Base-by-base conservation (phyloP, 805 yeast genomes). In the Saturnispora diversa region DNA sequence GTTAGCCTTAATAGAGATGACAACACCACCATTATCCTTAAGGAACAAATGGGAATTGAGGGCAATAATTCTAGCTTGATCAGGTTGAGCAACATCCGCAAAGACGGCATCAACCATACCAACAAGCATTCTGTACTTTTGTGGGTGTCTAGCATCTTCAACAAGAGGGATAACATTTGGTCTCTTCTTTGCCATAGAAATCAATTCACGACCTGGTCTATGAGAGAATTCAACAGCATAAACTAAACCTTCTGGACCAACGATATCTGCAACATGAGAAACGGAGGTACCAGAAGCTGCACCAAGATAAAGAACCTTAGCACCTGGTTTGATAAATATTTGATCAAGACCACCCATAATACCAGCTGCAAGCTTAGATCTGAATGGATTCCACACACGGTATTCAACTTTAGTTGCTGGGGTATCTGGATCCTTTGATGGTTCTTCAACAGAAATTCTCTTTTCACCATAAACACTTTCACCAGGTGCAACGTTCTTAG, bases 371-470 rank as follows among this genome's bases (percentile, higher is more conserved):
- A 92, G 74, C 77, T 92, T 92, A 45, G 97, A 90, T 80, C 98
- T 84, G 84, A 92, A 92, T 50, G 98, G 98, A 71, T 92, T 92
- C 98, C 98, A 92, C 54, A 92, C 98, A 77, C 98, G 88, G 80
- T 92, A 92, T 74, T 92, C 98, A 47, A 80, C 76, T 75, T 92
- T 92, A 60, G 97, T 87, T 51, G 92, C 79, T 53, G 92, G 84
- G 44, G 80, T 84, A 60, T 82, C 83, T 59, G 83, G 94, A 61
- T 83, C 94, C 58, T 72, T 77, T 44, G 90, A 76, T 51, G 97
- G 95, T 63, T 84, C 96, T 65, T 92, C 98, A 47, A 92, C 75
- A 44, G 94, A 68, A 49, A 92, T 74, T 73, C 97, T 80, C 79
- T 92, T 92, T 72, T 92, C 98, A 60, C 97, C 97, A 70, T 92